A percentile compares a stretch with the other conserved stretches of the same genome.
phyloP scores from a whole-genome alignment of 768 basidiomycete species.

The Panus rudis region DNA sequence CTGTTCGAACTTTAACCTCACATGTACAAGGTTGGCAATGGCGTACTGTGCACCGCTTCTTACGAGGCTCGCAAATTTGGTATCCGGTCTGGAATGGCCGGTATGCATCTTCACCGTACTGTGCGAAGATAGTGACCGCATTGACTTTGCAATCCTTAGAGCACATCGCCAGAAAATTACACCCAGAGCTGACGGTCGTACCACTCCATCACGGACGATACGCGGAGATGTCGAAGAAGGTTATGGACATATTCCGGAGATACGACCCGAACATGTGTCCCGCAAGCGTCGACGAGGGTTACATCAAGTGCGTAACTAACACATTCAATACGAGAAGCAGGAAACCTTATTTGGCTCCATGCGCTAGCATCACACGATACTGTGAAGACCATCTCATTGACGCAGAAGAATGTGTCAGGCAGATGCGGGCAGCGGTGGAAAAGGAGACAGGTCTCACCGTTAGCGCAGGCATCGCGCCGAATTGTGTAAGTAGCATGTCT shows the following conservation, averaged over 20 bases:
- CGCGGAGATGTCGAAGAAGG: constrained; percentile 58
- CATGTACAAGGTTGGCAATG: constrained; percentile 57
- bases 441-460: constrained; percentile 82
- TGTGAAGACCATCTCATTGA: constrained; percentile 60
- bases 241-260: constrained; percentile 60
- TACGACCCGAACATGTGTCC: constrained; percentile 73
- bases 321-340: background rate
- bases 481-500: constrained; percentile 53
- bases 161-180: constrained; percentile 90
- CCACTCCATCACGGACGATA: constrained; percentile 53
- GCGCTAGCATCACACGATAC: constrained; percentile 70
- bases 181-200: constrained; percentile 78
- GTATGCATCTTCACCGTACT: constrained; percentile 34
- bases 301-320: constrained; percentile 64
- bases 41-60: constrained; percentile 83
- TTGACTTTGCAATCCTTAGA: constrained; percentile 33
- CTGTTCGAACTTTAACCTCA: constrained; percentile 7
- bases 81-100: constrained; percentile 93
- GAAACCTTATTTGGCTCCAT: too few relatives aligned
- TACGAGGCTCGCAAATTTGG: constrained; percentile 90
- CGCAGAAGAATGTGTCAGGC: constrained; percentile 67
- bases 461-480: constrained; percentile 93
- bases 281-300: constrained; percentile 87
- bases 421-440: constrained; percentile 69
- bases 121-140: background rate